phyloP scores from a whole-genome alignment of 352 stramenopile genomes.

The Phytophthora meadii region DNA sequence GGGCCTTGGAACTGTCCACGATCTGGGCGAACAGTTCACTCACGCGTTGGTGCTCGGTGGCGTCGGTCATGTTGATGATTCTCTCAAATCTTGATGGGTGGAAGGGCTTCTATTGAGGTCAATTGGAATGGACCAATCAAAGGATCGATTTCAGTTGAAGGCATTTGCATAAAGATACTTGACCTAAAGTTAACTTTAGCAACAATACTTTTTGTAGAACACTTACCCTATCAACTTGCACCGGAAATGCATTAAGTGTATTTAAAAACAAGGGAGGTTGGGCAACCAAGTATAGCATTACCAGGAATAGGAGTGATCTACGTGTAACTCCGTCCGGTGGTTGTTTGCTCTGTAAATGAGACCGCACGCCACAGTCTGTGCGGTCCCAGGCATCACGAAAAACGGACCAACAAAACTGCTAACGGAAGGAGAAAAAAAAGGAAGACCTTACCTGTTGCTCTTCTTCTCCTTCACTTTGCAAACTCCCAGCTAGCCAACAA shows the following conservation, averaged over 20 bases:
- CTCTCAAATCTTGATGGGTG: background rate
- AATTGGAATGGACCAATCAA: background rate
- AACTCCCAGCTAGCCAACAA: slow-evolving; percentile 10
- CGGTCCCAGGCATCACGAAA: no score
- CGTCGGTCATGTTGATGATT: slow-evolving; percentile 4
- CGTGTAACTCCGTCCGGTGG: no score
- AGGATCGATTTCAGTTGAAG: background rate
- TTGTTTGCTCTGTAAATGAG: no score
- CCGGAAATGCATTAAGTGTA: no score
- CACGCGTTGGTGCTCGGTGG: slow-evolving; percentile 38
- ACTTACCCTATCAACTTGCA: background rate
- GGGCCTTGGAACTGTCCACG: slow-evolving; percentile 56
- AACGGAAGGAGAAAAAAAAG: no score
- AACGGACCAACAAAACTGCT: no score
- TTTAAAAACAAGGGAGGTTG: no score
- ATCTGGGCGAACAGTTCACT: slow-evolving; percentile 56
- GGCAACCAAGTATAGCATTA: no score
- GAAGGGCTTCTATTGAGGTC: background rate
- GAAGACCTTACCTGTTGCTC: background rate
- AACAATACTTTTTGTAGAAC: no score
- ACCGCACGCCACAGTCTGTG: no score
- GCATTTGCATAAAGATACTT: background rate
- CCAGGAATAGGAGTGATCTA: no score
- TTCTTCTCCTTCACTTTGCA: slow-evolving; percentile 16
- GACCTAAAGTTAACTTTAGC: no score